Percentiles rank a stretch among this genome's conserved stretches.
phyloP scores from a whole-genome alignment of 305 asterid species.

The Fraxinus greggii region DNA sequence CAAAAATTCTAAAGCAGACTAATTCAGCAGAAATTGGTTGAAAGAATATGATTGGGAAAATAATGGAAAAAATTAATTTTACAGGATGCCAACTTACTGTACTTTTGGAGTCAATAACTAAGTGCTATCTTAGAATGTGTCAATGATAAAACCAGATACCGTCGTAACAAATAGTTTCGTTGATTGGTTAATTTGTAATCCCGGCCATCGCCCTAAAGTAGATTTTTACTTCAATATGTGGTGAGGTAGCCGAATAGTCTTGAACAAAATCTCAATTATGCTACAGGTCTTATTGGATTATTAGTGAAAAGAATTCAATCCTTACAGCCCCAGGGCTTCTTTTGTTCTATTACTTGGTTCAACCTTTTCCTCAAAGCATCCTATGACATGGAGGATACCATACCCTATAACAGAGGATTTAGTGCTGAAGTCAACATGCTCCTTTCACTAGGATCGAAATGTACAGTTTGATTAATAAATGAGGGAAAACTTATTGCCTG shows the following conservation, averaged over 20 bases:
- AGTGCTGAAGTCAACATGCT: background rate
- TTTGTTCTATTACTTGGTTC: background rate
- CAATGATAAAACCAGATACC: background rate
- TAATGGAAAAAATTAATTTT: background rate
- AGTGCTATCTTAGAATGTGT: background rate
- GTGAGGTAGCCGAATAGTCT: no score
- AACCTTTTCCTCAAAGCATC: background rate
- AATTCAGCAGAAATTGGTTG: background rate
- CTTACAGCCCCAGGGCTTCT: background rate
- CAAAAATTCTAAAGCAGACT: constrained; percentile 11
- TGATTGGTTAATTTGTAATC: background rate
- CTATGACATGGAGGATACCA: background rate
- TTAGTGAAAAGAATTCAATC: background rate
- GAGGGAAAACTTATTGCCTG: background rate
- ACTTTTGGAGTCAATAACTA: background rate
- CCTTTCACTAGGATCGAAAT: background rate
- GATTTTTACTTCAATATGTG: background rate
- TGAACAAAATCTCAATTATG: background rate
- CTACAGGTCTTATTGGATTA: background rate
- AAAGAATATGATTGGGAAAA: constrained; percentile 3
- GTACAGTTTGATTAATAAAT: background rate
- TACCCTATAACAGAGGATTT: background rate
- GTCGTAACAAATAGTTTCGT: background rate
- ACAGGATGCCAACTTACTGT: background rate
- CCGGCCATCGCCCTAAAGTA: background rate